These are phyloP conservation scores for Candida tropicalis DNA, from an alignment of 1,139 yeast genomes.

Conservation along the genomic window DNA sequence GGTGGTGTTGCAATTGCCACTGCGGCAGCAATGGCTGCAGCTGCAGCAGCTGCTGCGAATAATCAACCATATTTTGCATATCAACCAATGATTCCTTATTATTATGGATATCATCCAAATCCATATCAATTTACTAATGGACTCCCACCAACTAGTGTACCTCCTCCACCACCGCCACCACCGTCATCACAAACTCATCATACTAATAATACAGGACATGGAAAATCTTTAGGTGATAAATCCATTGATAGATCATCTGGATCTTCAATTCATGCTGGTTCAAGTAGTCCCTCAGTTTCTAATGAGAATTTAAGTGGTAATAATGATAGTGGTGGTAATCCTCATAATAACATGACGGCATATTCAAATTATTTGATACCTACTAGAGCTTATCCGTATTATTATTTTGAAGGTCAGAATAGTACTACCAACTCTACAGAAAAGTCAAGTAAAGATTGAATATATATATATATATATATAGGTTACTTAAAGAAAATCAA, in stretches of 20 bases:
- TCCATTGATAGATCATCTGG: not conserved
- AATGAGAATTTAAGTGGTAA: not conserved
- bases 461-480: not conserved
- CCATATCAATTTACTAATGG: slow-evolving; percentile 13
- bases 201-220: not conserved
- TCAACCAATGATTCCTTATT: slow-evolving; percentile 17
- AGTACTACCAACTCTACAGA: not conserved
- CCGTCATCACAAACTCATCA: not conserved
- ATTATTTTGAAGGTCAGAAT: slow-evolving; percentile 8
- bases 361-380: slow-evolving; percentile 11
- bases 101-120: slow-evolving; percentile 19
- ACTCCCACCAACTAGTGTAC: not conserved
- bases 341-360: not conserved
- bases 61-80: slow-evolving; percentile 13
- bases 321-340: slow-evolving; percentile 1
- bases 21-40: slow-evolving; percentile 6
- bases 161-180: not conserved
- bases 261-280: not conserved
- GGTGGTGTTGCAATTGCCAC: slow-evolving; percentile 4
- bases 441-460: slow-evolving; percentile 5
- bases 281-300: not conserved
- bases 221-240: not conserved
- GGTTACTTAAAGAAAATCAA: not conserved
- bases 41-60: slow-evolving; percentile 3
- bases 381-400: slow-evolving; percentile 10